Conservation (phyloP, 805 yeast species). For the Yamadazyma paraphyllophila region DNA sequence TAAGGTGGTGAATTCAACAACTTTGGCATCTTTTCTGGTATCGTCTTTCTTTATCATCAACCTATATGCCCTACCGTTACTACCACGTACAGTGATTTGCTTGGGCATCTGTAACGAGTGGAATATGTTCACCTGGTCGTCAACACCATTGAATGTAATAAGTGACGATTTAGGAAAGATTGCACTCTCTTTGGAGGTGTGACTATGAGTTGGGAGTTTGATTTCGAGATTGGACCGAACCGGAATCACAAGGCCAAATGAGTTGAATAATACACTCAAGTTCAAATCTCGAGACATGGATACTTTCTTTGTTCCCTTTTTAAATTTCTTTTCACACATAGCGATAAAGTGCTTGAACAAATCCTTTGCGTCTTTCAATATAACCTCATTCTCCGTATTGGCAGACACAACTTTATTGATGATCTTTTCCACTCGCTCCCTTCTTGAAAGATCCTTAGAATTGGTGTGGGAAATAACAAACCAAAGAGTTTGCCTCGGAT, state of each 20-base stretch:
- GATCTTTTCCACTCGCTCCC: slow-evolving; percentile 25
- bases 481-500: slow-evolving; percentile 89
- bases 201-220: slow-evolving; percentile 53
- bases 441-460: slow-evolving; percentile 44
- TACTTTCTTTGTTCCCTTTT: slow-evolving; percentile 30
- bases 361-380: slow-evolving; percentile 8
- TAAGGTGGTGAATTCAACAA: slow-evolving; percentile 86
- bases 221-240: slow-evolving; percentile 67
- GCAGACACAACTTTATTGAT: slow-evolving; percentile 12
- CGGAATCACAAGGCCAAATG: slow-evolving; percentile 64
- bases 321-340: slow-evolving; percentile 41
- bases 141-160: slow-evolving; percentile 59
- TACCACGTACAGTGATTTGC: slow-evolving; percentile 70
- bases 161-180: slow-evolving; percentile 47
- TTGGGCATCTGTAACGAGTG: slow-evolving; percentile 86
- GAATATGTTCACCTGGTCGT: slow-evolving; percentile 66
- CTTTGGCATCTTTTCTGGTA: slow-evolving; percentile 89
- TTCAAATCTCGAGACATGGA: slow-evolving; percentile 42
- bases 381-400: slow-evolving; percentile 14
- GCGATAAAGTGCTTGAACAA: slow-evolving; percentile 40
- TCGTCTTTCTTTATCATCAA: slow-evolving; percentile 89
- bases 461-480: slow-evolving; percentile 67
- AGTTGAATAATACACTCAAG: slow-evolving; percentile 28
- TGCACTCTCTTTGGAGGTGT: slow-evolving; percentile 35
- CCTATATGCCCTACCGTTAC: slow-evolving; percentile 71